phyloP scores from a whole-genome alignment of 2,329 filamentous ascomycete genomes.

The Waltergamsia citrina region DNA sequence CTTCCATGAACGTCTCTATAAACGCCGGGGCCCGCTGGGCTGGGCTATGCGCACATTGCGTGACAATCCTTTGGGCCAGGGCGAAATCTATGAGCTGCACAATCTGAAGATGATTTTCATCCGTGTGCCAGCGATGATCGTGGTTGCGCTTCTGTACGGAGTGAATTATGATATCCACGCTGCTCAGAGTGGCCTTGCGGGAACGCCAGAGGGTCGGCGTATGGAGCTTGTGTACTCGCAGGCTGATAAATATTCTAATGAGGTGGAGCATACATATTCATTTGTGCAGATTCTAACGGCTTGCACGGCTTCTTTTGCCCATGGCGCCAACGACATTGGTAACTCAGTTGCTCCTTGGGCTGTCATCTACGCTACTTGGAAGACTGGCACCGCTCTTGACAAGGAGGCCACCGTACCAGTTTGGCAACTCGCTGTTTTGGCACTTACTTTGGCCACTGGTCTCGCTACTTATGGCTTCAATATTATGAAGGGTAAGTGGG shows the following conservation, averaged over 20 bases:
- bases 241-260: conserved; percentile 58
- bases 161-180: conserved; percentile 75
- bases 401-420: conserved; percentile 44
- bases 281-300: conserved; percentile 59
- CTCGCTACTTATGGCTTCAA: conserved; percentile 72
- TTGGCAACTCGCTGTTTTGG: conserved; percentile 68
- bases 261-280: conserved; percentile 61
- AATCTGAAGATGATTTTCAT: conserved; percentile 56
- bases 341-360: conserved; percentile 64
- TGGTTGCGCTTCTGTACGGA: conserved; percentile 59
- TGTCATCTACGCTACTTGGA: conserved; percentile 60
- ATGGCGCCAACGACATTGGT: conserved; percentile 70
- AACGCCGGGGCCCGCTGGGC: conserved; percentile 58
- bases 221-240: conserved; percentile 59
- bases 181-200: conserved; percentile 59
- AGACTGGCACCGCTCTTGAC: conserved; percentile 44
- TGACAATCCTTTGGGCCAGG: conserved; percentile 62
- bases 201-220: conserved; percentile 63
- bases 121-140: conserved; percentile 60
- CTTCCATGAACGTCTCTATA: too few relatives aligned
- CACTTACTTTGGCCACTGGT: conserved; percentile 53
- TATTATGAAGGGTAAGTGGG: conserved; percentile 64
- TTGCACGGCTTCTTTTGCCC: conserved; percentile 64
- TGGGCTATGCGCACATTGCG: conserved; percentile 76
- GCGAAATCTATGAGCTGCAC: conserved; percentile 63